A percentile compares a stretch with the other conserved stretches of the same genome.
Evolutionary conservation across 1,284 basidiomycete genomes (phyloP).

Genomic region (Cronartium quercuum): DNA sequence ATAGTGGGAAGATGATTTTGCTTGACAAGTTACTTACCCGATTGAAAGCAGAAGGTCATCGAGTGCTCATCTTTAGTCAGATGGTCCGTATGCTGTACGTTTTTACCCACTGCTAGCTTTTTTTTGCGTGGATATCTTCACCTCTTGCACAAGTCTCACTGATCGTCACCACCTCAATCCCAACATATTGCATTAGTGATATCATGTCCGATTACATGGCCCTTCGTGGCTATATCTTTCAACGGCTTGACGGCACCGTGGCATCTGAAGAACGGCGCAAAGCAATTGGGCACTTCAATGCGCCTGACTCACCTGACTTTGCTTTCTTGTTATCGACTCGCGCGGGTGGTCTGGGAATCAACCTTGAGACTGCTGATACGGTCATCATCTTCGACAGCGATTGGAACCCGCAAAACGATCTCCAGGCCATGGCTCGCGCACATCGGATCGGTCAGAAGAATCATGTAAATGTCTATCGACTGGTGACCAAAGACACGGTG

Average conservation of each 20-base stretch:
- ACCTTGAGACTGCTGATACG: slow-evolving; percentile 77
- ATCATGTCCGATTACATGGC: slow-evolving; percentile 96
- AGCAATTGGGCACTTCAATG: slow-evolving; percentile 71
- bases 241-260: slow-evolving; percentile 70
- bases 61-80: slow-evolving; percentile 64
- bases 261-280: slow-evolving; percentile 75
- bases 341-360: slow-evolving; percentile 49
- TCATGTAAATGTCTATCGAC: slow-evolving; percentile 93
- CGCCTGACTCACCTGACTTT: slow-evolving; percentile 64
- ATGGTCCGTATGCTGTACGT: slow-evolving; percentile 87
- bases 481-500: slow-evolving; percentile 98
- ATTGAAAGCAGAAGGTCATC: slow-evolving; percentile 52
- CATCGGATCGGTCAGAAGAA: slow-evolving; percentile 96
- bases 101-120: background rate
- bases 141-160: background rate
- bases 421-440: slow-evolving; percentile 97
- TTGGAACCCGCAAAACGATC: slow-evolving; percentile 88
- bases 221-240: slow-evolving; percentile 75
- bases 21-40: slow-evolving; percentile 52
- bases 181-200: slow-evolving; percentile 53
- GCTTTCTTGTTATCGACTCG: slow-evolving; percentile 48
- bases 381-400: slow-evolving; percentile 90
- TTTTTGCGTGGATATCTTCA: background rate
- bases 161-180: background rate
- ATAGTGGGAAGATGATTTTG: slow-evolving; percentile 54